Evolutionary conservation across 352 stramenopile species (phyloP), one percentile per base, ranked within the genome.

Genomic region (Globisporangium iwayamae): DNA sequence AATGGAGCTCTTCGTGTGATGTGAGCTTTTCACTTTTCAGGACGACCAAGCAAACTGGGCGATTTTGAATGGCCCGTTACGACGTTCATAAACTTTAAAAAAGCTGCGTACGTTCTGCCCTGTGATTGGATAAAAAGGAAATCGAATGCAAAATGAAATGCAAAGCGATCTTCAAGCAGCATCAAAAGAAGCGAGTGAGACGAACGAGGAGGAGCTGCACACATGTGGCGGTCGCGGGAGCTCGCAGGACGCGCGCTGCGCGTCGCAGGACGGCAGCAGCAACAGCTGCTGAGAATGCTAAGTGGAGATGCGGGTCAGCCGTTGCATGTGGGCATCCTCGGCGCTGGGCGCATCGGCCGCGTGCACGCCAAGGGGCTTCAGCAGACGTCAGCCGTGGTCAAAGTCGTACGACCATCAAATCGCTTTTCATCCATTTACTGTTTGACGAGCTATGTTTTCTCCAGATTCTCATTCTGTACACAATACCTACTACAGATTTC

Each of bases 321-420:
- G 11, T 56, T 90, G 55, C 81, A 79, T 13, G 79, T 93, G 13
- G 85, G 81, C 7, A 85, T 93, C 53, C 63, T 93, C 5, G 85
- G 85, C 32, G 82, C 76, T 8, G 85, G 85, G 28, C 81, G 85
- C 39, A 93, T 93, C 56, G 85, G 73, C 8, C 54, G 72, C 59
- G 78, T 93, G 39, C 85, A 93, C 58, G 78, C 73, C 2, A 60
- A 85, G 25, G 67, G 77, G 11, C 63, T 93, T 7, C 65, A 56
- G 11, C 53, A 36, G 30, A 58, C 22, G 6, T 66, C 54, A 9
- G 61, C 69, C 53, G 22, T 61, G 74, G 64, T 69, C 60, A 38
- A 60, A 52, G 28, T 47, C 68, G 45, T 73, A 22, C 28, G 25
- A 34, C 1, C 9, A 16, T 18, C 10, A 11, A 11, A 53, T 16